Percentiles rank a stretch among this genome's conserved stretches.
These are phyloP conservation scores for Pseudognaphalium luteoalbum DNA, from an alignment of 129 eudicot species.

Conservation along the genomic window DNA sequence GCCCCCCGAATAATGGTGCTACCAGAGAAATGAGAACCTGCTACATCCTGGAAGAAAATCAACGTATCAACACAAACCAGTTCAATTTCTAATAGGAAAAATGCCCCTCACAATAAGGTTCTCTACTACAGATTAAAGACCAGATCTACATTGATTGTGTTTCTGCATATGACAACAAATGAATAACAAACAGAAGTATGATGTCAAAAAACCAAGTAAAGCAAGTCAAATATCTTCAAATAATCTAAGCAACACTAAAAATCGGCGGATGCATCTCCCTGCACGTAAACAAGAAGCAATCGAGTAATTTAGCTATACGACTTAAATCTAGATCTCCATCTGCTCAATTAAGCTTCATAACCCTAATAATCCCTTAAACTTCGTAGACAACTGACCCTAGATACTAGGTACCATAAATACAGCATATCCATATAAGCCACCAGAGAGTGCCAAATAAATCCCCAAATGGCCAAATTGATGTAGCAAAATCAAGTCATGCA, in stretches of 20 bases:
- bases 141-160: constrained; percentile 10
- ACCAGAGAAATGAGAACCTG: constrained; percentile 35
- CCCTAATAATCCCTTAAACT: constrained; percentile 9
- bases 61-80: constrained; percentile 17
- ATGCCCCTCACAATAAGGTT: no score
- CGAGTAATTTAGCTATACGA: not conserved
- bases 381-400: not conserved
- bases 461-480: not conserved
- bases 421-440: constrained; percentile 11
- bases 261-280: constrained; percentile 15
- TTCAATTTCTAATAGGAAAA: not conserved
- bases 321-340: constrained; percentile 10
- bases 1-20: constrained; percentile 28
- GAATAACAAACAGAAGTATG: constrained; percentile 21
- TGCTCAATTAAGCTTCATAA: constrained; percentile 12
- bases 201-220: constrained; percentile 14
- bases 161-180: constrained; percentile 6
- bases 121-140: not conserved
- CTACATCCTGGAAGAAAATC: constrained; percentile 42
- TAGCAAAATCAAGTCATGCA: not conserved
- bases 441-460: constrained; percentile 15
- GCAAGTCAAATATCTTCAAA: constrained; percentile 7
- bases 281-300: not conserved
- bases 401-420: constrained; percentile 15
- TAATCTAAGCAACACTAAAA: constrained; percentile 17